Evolutionary conservation across 768 basidiomycete genomes (phyloP), one percentile per base, ranked within the genome.

Genomic region (Piloderma croceum): DNA sequence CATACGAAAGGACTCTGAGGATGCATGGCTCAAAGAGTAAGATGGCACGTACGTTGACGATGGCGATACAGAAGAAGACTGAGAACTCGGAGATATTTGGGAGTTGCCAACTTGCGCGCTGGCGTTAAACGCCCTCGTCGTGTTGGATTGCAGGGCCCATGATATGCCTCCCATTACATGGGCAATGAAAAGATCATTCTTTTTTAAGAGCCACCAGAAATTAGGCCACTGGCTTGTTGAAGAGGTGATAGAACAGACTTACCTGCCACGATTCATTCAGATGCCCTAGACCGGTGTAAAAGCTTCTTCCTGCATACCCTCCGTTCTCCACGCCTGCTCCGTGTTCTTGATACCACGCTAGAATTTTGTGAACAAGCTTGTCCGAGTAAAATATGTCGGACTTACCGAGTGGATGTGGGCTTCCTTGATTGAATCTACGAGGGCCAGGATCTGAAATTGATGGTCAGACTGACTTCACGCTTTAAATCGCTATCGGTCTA

Each of bases 241-340:
- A n/a, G 20, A n/a, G 18, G 29, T 10, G 29, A 39, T 25, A 10
- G n/a, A n/a, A n/a, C n/a, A n/a, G n/a, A 59, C 72, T 42, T 39
- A 81, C 84, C 64, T 74, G 62, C 86, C 85, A 89, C 23, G 84
- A 88, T 52, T 83, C 79, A 50, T 79, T 81, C 38, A 79, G 61
- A 56, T 93, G 90, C 0, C 89, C 89, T 0, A 91, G 70, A 46
- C 79, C 72, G 1, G 90, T 91, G 57, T 88, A 91, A 65, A 86
- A 91, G 51, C 85, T 88, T 25, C 89, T 73, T 17, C 88, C 90
- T 3, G 79, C 71, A 29, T 55, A 51, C 19, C 70, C 57, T 15
- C 68, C 59, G 20, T 54, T 57, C 47, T 75, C 66, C 3, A 77
- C 74, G 0, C 86, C 86, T 21, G 81, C 77, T 13, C 84, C 84